phyloP scores from a whole-genome alignment of 23 red algal species.

The Cyanidioschyzon merolae region DNA sequence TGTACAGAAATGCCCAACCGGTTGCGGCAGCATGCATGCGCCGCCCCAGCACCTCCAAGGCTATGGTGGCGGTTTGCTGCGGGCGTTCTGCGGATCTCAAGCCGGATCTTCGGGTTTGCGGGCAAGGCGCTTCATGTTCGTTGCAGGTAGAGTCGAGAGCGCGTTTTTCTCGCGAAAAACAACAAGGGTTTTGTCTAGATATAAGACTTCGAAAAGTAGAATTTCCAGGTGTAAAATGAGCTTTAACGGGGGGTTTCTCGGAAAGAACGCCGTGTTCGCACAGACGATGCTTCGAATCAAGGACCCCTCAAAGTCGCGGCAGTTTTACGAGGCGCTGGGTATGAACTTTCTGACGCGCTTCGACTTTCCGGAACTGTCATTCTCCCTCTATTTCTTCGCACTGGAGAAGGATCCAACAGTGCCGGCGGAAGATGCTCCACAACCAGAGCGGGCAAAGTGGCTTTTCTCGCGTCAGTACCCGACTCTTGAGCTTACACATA shows the following conservation, averaged over 20 bases:
- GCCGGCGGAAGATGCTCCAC: constrained; percentile 14
- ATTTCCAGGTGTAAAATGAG: not conserved
- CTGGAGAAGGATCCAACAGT: constrained; percentile 40
- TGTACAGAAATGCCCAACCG: no score
- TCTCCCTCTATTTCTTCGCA: constrained; percentile 89
- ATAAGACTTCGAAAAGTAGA: no score
- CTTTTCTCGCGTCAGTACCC: constrained; percentile 71
- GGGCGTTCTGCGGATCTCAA: no score
- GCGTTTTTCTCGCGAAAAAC: no score
- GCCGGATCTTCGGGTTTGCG: no score
- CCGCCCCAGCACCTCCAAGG: no score
- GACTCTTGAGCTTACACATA: constrained; percentile 87
- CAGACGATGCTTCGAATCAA: constrained; percentile 87
- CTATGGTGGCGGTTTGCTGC: no score
- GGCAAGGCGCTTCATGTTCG: no score
- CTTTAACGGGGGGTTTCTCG: constrained; percentile 13
- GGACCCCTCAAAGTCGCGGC: constrained; percentile 32
- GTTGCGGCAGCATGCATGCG: no score
- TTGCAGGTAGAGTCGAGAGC: no score
- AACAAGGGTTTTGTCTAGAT: no score
- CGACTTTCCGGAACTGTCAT: constrained; percentile 73
- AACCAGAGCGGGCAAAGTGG: constrained; percentile 74
- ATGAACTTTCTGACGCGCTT: constrained; percentile 75
- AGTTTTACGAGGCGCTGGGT: constrained; percentile 72
- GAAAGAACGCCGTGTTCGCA: constrained; percentile 70